These are phyloP conservation scores for Coprinopsis strossmayeri DNA, from an alignment of 768 basidiomycete genomes.

Conservation along the genomic window DNA sequence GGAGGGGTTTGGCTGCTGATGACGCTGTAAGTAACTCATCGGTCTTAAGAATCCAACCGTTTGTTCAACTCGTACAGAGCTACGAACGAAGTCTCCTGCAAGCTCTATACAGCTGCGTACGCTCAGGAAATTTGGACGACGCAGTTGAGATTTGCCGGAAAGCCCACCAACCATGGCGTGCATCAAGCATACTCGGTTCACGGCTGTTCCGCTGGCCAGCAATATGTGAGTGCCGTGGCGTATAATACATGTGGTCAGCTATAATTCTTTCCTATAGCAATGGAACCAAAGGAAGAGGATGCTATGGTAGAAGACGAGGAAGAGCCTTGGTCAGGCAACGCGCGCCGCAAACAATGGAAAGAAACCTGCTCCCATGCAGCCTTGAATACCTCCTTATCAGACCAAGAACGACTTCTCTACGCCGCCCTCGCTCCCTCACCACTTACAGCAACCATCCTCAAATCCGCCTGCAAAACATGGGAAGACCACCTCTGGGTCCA, in stretches of 20 bases:
- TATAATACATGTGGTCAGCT: neutral
- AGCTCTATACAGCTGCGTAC: slow-evolving; percentile 73
- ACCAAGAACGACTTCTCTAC: slow-evolving; percentile 79
- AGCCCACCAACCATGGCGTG: slow-evolving; percentile 88
- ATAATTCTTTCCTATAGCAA: slow-evolving; percentile 19
- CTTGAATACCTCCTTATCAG: slow-evolving; percentile 53
- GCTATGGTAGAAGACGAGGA: slow-evolving; percentile 41
- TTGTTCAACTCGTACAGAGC: slow-evolving; percentile 34
- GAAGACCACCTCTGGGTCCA: slow-evolving; percentile 96
- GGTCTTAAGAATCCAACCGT: neutral
- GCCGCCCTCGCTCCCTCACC: slow-evolving; percentile 76
- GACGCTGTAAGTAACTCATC: slow-evolving; percentile 56
- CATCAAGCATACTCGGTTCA: slow-evolving; percentile 83
- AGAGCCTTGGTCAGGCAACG: slow-evolving; percentile 65
- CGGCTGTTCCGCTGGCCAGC: slow-evolving; percentile 70
- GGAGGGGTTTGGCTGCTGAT: slow-evolving; percentile 58
- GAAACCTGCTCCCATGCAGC: slow-evolving; percentile 75
- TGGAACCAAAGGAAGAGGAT: slow-evolving; percentile 40
- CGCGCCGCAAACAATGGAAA: slow-evolving; percentile 81
- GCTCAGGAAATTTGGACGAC: slow-evolving; percentile 80
- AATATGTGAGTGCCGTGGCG: slow-evolving; percentile 56
- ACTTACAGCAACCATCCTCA: slow-evolving; percentile 58
- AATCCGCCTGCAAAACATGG: slow-evolving; percentile 81
- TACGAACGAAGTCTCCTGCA: slow-evolving; percentile 77
- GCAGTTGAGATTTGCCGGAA: slow-evolving; percentile 77